These are phyloP conservation scores for Saccharomyces uvarum DNA, from an alignment of 1,139 yeast species.

Conservation along the genomic window DNA sequence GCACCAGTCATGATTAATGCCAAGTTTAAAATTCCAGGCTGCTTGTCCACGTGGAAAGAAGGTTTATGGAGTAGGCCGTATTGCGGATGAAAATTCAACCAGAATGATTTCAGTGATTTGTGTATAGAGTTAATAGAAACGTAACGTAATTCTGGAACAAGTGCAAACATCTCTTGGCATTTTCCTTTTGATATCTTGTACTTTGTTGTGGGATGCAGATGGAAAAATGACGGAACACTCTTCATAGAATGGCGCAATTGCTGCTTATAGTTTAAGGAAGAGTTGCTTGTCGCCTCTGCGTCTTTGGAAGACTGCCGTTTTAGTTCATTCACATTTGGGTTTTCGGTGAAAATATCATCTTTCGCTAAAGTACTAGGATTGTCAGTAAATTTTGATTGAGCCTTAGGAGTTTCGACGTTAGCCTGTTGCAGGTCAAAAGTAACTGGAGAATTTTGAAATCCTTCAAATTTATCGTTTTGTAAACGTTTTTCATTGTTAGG, in stretches of 20 bases:
- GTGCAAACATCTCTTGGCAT: conserved; percentile 13
- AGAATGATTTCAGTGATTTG: conserved; percentile 37
- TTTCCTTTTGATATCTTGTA: conserved; percentile 12
- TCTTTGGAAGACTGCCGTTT: conserved; percentile 10
- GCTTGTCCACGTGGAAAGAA: conserved; percentile 47
- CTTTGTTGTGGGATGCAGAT: conserved; percentile 13
- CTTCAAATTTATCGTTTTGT: not conserved
- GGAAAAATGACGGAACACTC: conserved; percentile 19
- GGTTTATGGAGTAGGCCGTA: conserved; percentile 57
- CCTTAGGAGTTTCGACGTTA: not conserved
- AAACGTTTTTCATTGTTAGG: not conserved
- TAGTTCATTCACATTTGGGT: conserved; percentile 17
- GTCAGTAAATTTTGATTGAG: conserved; percentile 8
- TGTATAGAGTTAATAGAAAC: conserved; percentile 21
- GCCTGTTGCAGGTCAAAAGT: not conserved
- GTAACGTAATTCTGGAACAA: conserved; percentile 27
- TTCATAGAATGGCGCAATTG: conserved; percentile 14
- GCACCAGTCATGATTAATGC: conserved; percentile 54
- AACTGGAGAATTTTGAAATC: not conserved
- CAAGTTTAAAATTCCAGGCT: conserved; percentile 48
- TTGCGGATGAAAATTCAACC: conserved; percentile 57
- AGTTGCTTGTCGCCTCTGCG: conserved; percentile 2
- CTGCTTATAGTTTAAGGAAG: conserved; percentile 7
- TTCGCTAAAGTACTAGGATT: conserved; percentile 11
- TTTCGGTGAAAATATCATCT: conserved; percentile 18